Base-by-base conservation (phyloP, 2,329 filamentous ascomycete genomes). In the Coniochaeta sp. region DNA sequence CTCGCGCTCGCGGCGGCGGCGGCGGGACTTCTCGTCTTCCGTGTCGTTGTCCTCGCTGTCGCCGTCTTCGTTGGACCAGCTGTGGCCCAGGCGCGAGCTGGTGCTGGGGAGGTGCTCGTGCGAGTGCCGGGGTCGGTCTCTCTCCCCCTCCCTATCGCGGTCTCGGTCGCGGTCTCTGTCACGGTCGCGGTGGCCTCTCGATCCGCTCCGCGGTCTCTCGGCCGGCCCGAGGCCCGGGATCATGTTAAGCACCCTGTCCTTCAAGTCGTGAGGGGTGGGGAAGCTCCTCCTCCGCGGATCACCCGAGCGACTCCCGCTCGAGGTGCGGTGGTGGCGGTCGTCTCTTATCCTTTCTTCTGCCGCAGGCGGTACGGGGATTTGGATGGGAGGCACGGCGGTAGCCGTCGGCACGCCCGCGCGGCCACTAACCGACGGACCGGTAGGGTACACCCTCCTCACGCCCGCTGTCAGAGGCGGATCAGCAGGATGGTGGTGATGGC, bases 221-320 rank as follows among this genome's bases (percentile, higher is more conserved):
- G 60, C 54, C 0, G 58, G 58, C 2, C 66, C 59, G 8, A 54
- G 66, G 32, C 66, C 67, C 1, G 72, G 71, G 2, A 78, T 58
- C 4, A 77, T 69, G 7, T 63, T 70, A 2, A 71, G 65, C 9
- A 78, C 61, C 22, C 72, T 76, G 30, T 77, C 71, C 33, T 69
- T 67, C 38, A 76, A 48, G 12, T 71, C 65, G 22, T 55, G 56
- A 2, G 73, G 64, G 27, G 68, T 71, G 4, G 64, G 64, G 9
- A 64, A 63, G 51, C 62, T 65, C 20, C 67, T 63, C 49, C 67
- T 63, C 49, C 66, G 70, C 26, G 45, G 45, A 14, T 74, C 70
- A 2, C 74, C 71, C 6, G 48, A 33, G 6, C 58, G 57, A 18
- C 57, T 45, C 14, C 38, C 49, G 14, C 27, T 53, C 33, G 9